These are phyloP conservation scores for Barnettozyma wickerhamii DNA, from an alignment of 805 yeast genomes.

Conservation along the genomic window DNA sequence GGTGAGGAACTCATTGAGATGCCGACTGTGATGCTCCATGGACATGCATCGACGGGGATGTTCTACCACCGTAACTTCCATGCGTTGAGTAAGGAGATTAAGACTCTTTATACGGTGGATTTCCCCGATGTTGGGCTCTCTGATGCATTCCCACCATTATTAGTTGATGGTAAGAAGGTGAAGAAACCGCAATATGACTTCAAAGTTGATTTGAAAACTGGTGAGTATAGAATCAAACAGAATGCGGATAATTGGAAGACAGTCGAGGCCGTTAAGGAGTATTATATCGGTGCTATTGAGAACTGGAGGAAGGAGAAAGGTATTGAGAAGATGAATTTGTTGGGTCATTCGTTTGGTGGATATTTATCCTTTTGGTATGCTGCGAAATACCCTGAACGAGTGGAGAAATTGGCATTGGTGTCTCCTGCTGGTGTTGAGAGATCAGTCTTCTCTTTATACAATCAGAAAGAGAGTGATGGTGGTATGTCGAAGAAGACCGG, in stretches of 20 bases:
- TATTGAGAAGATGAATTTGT: conserved; percentile 50
- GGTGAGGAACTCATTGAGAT: conserved; percentile 15
- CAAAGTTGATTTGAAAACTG: conserved; percentile 2
- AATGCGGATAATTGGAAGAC: conserved; percentile 16
- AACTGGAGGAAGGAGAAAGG: conserved; percentile 52
- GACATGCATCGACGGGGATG: conserved; percentile 90
- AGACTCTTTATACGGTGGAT: conserved; percentile 66
- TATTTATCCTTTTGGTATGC: conserved; percentile 65
- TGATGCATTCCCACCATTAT: conserved; percentile 18
- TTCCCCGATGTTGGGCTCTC: conserved; percentile 71
- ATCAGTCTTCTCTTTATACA: conserved; percentile 52
- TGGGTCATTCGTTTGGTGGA: conserved; percentile 82
- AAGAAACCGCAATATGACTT: conserved; percentile 13
- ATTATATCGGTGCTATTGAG: conserved; percentile 58
- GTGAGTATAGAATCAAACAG: conserved; percentile 15
- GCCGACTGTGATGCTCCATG: conserved; percentile 67
- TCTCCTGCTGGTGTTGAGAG: conserved; percentile 82
- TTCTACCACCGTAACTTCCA: conserved; percentile 71
- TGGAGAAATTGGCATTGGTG: conserved; percentile 53
- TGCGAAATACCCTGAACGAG: conserved; percentile 48
- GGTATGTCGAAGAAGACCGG: conserved; percentile 8
- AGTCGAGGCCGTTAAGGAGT: conserved; percentile 42
- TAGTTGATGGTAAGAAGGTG: conserved; percentile 1
- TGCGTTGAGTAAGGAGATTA: conserved; percentile 39
- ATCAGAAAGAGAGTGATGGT: conserved; percentile 13